Evolutionary conservation across 2,329 filamentous ascomycete genomes (phyloP).

Genomic region (Didymella sp.): DNA sequence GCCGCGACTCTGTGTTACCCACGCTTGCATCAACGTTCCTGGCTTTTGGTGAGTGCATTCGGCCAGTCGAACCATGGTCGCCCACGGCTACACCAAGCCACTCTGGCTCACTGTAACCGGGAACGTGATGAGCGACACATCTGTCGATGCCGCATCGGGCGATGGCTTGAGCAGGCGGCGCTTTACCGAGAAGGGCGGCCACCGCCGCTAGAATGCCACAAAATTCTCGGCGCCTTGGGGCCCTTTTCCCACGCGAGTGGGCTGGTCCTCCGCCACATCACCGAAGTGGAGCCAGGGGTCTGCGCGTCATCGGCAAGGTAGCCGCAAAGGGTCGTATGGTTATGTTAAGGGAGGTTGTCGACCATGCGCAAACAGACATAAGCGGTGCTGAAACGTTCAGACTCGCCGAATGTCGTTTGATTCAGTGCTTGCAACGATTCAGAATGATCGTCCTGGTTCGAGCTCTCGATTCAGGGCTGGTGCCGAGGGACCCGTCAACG

Average conservation of each 20-base stretch:
- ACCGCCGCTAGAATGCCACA: conserved; percentile 40
- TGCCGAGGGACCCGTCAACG: conserved; percentile 17
- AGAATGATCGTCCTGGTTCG: not conserved
- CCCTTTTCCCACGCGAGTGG: conserved; percentile 42
- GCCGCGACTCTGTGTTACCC: conserved; percentile 32
- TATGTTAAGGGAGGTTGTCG: not conserved
- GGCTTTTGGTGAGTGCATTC: conserved; percentile 36
- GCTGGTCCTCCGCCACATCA: conserved; percentile 31
- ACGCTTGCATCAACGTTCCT: conserved; percentile 37
- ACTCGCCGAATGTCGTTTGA: not conserved
- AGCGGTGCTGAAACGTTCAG: not conserved
- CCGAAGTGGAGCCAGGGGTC: conserved; percentile 38
- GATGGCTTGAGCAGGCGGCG: conserved; percentile 27
- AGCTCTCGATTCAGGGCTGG: conserved; percentile 5
- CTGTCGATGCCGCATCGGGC: conserved; percentile 29
- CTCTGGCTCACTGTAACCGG: conserved; percentile 23
- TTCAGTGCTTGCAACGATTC: not conserved
- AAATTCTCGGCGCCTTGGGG: conserved; percentile 31
- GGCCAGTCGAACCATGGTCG: conserved; percentile 19
- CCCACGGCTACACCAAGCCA: conserved; percentile 20
- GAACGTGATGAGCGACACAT: conserved; percentile 33
- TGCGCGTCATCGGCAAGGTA: conserved; percentile 48
- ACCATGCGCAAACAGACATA: conserved; percentile 7
- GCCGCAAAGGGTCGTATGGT: conserved; percentile 22
- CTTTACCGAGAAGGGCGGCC: conserved; percentile 32